Conservation (phyloP, 2,329 filamentous ascomycete genomes). For the Ophiostoma sp. region DNA sequence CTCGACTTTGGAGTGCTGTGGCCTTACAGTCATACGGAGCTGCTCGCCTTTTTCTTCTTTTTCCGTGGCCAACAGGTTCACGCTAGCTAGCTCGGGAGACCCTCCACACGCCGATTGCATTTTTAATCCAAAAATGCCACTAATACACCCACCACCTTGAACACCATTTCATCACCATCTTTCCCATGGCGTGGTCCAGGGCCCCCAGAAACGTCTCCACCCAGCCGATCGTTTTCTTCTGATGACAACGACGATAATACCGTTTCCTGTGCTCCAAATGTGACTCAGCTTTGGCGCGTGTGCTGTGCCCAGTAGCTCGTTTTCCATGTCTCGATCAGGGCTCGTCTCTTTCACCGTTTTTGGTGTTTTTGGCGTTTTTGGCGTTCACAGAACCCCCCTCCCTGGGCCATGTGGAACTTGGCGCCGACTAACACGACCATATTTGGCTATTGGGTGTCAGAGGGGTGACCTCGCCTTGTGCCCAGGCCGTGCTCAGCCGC, state of each 20-base stretch:
- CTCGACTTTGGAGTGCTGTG: no score
- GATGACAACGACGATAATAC: neutral
- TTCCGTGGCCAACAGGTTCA: neutral
- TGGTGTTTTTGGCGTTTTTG: neutral
- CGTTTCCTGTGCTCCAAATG: slow-evolving; percentile 2
- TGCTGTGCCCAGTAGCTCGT: slow-evolving; percentile 9
- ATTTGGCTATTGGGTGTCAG: neutral
- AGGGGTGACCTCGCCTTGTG: slow-evolving; percentile 6
- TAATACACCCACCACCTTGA: neutral
- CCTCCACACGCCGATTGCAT: neutral
- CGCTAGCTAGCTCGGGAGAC: neutral
- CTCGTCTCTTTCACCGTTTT: slow-evolving; percentile 17
- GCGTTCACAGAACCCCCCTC: neutral
- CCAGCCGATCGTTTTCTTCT: neutral
- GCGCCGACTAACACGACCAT: neutral
- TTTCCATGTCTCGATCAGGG: slow-evolving; percentile 20
- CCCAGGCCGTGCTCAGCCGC: neutral
- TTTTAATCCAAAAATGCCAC: slow-evolving; percentile 9
- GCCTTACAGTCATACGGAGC: slow-evolving; percentile 1
- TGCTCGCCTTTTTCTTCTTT: neutral
- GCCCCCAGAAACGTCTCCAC: neutral
- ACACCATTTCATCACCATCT: neutral
- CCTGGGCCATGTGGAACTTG: slow-evolving; percentile 7
- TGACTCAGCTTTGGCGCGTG: slow-evolving; percentile 23
- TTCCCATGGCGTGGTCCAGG: neutral